Evolutionary conservation across 2,329 filamentous ascomycete species (phyloP).

Genomic region (Hypoxylon sp.): DNA sequence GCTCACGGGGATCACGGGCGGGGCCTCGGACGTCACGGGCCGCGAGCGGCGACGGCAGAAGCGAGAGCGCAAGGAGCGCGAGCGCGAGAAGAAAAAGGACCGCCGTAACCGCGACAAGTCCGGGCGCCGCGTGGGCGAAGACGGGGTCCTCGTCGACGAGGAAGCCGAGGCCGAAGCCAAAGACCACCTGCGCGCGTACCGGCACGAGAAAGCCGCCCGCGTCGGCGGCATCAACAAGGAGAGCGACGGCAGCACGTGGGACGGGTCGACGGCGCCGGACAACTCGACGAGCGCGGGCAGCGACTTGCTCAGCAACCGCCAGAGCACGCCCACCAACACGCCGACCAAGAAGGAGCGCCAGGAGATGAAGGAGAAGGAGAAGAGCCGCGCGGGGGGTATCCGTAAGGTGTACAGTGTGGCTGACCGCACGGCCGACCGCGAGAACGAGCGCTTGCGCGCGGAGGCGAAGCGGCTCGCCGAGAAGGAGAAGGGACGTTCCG

Average conservation of each 20-base stretch:
- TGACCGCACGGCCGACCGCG: conserved; percentile 67
- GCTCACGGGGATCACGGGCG: conserved; percentile 70
- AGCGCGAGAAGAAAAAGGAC: conserved; percentile 60
- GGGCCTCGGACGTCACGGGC: conserved; percentile 68
- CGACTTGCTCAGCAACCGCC: conserved; percentile 71
- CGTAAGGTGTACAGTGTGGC: conserved; percentile 74
- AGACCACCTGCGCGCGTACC: conserved; percentile 84
- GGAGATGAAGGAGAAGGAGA: conserved; percentile 28
- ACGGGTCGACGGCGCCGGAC: conserved; percentile 78
- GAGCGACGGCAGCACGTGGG: conserved; percentile 83
- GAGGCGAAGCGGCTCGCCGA: conserved; percentile 65
- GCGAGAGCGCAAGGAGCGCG: conserved; percentile 65
- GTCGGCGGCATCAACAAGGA: conserved; percentile 91
- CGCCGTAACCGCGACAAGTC: conserved; percentile 52
- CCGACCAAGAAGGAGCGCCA: conserved; percentile 60
- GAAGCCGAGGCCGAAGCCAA: conserved; percentile 74
- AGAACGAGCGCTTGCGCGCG: conserved; percentile 68
- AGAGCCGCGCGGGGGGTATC: conserved; percentile 64
- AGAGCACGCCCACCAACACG: conserved; percentile 70
- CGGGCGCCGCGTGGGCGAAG: conserved; percentile 66
- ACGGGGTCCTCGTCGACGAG: conserved; percentile 74
- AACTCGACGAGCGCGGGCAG: conserved; percentile 74
- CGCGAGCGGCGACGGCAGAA: conserved; percentile 71
- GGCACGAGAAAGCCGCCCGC: conserved; percentile 85
- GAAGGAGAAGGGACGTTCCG: conserved; percentile 60